Evolutionary conservation across 495 filamentous ascomycete species (phyloP).

Genomic region (Aspergillus diversus): DNA sequence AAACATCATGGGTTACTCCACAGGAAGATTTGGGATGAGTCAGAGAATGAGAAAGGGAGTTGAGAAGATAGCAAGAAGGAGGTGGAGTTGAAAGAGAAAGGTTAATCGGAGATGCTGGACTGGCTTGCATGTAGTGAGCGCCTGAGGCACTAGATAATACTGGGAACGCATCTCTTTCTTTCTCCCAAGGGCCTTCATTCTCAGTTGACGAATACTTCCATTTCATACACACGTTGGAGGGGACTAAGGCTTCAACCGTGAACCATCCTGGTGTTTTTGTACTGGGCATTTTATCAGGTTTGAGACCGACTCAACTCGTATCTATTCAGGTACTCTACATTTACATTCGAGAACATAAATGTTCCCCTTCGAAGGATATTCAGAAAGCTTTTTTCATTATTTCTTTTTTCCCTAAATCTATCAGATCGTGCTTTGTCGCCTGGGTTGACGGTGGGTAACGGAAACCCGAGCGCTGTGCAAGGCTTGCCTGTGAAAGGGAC

Average conservation of each 20-base stretch:
- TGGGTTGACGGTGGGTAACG: background rate
- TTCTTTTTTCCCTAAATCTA: background rate
- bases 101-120: background rate
- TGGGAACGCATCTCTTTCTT: background rate
- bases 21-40: slow-evolving; percentile 8
- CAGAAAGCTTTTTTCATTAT: slow-evolving; percentile 2
- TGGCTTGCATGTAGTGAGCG: background rate
- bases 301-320: too few species aligned
- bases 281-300: too few species aligned
- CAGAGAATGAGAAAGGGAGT: slow-evolving; percentile 6
- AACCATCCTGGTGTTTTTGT: too few species aligned
- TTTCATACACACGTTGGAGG: too few species aligned
- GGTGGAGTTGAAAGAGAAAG: slow-evolving; percentile 1
- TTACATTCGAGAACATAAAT: background rate
- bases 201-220: too few species aligned
- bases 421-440: background rate
- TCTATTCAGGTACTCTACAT: too few species aligned
- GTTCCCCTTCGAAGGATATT: background rate
- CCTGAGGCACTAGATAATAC: slow-evolving; percentile 9
- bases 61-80: background rate
- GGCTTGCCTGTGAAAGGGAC: background rate
- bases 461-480: background rate
- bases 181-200: background rate
- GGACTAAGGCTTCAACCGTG: too few species aligned
- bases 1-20: slow-evolving; percentile 1